Evolutionary conservation across 106 monocot species (phyloP).

Genomic region (Amphibolis antarctica): DNA sequence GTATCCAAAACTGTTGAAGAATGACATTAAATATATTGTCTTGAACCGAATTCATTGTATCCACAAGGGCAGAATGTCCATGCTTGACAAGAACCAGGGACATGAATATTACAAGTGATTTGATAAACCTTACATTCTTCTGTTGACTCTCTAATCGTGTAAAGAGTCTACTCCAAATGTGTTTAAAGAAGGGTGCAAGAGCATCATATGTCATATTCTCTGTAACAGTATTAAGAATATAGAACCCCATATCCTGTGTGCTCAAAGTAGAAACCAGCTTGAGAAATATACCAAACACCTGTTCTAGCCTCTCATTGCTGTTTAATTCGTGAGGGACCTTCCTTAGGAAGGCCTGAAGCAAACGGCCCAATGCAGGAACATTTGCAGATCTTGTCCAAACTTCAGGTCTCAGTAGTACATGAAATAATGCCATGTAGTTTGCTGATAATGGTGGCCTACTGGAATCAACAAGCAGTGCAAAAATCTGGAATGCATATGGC

Average conservation of each 20-base stretch:
- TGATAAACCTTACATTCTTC: conserved; percentile 55
- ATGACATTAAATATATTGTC: conserved; percentile 49
- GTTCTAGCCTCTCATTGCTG: conserved; percentile 48
- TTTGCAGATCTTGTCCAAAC: conserved; percentile 68
- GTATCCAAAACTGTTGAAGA: conserved; percentile 75
- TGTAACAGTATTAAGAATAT: conserved; percentile 81
- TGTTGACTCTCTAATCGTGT: conserved; percentile 40
- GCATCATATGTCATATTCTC: conserved; percentile 72
- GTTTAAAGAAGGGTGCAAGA: conserved; percentile 41
- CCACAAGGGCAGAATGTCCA: conserved; percentile 54
- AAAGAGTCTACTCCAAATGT: conserved; percentile 66
- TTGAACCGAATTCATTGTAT: conserved; percentile 73
- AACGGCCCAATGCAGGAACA: conserved; percentile 68
- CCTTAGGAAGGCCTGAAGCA: conserved; percentile 70
- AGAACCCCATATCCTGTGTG: conserved; percentile 77
- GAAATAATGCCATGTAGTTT: conserved; percentile 75
- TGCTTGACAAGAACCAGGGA: conserved; percentile 81
- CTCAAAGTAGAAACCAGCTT: conserved; percentile 30
- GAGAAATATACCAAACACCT: conserved; percentile 68
- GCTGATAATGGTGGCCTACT: conserved; percentile 63
- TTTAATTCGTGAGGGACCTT: conserved; percentile 83
- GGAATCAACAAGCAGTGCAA: conserved; percentile 77
- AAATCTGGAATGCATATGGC: conserved; percentile 97
- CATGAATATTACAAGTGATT: conserved; percentile 80
- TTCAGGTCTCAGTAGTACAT: conserved; percentile 52